A percentile compares a stretch with the other conserved stretches of the same genome.
phyloP scores from a whole-genome alignment of 2,329 filamentous ascomycete genomes.

The Claviceps sp. region DNA sequence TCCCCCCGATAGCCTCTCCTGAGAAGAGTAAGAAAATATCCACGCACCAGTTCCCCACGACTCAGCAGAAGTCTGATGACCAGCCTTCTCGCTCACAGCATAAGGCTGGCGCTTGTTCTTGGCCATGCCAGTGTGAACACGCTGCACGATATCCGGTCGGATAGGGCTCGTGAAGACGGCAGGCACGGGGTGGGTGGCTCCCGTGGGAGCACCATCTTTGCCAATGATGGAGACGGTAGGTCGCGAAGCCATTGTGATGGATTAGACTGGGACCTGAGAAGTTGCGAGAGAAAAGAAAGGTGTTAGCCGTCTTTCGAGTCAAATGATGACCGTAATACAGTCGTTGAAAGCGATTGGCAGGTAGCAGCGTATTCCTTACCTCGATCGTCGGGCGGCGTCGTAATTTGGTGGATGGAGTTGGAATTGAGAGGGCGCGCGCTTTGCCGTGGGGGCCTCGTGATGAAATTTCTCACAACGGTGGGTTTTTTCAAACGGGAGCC shows the following conservation, averaged over 20 bases:
- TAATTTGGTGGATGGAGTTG: constrained; percentile 21
- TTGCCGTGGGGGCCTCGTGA: constrained; percentile 11
- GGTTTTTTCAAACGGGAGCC: constrained; percentile 15
- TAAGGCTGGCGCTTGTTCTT: constrained; percentile 99
- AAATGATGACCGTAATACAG: no score
- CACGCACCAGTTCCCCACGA: constrained; percentile 97
- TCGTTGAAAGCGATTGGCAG: not conserved
- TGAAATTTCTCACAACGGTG: constrained; percentile 21
- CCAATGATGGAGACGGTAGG: constrained; percentile 96
- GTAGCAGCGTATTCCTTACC: constrained; percentile 17
- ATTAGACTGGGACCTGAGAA: constrained; percentile 15
- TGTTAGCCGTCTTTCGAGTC: not conserved
- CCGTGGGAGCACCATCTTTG: constrained; percentile 86
- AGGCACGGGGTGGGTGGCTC: constrained; percentile 81
- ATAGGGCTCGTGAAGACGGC: constrained; percentile 96
- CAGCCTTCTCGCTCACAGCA: constrained; percentile 99
- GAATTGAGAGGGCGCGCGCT: constrained; percentile 1
- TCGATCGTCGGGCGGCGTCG: constrained; percentile 27
- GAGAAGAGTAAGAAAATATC: not conserved
- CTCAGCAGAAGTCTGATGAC: constrained; percentile 99
- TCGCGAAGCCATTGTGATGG: constrained; percentile 73
- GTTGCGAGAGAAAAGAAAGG: not conserved
- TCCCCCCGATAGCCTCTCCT: no score
- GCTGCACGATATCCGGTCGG: constrained; percentile 97
- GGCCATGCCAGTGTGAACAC: constrained; percentile 97